Conservation (phyloP, 1,284 basidiomycete genomes). For the Flammula alnicola region DNA sequence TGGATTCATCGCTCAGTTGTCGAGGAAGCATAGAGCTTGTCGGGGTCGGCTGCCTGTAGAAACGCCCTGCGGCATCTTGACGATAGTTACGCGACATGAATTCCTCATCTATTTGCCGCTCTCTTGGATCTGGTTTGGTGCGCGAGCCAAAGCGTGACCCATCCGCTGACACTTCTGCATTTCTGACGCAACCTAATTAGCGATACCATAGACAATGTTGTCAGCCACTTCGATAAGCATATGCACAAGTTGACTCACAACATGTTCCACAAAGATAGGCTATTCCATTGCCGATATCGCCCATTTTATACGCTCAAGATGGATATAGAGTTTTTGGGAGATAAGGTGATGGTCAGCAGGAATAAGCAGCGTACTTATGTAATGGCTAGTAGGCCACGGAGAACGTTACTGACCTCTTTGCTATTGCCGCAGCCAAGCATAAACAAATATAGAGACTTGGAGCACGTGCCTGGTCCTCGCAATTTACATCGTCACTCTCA, state of each 20-base stretch:
- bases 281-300: slow-evolving; percentile 15
- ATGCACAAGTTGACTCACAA: slow-evolving; percentile 11
- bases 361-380: too few species aligned
- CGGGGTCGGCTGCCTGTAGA: slow-evolving; percentile 21
- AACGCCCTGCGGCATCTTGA: slow-evolving; percentile 20
- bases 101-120: slow-evolving; percentile 24
- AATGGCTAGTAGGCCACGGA: too few species aligned
- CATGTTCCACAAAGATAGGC: slow-evolving; percentile 18
- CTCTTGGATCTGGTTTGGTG: slow-evolving; percentile 22
- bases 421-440: too few species aligned
- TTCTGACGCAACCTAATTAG: slow-evolving; percentile 16
- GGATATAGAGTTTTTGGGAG: neutral
- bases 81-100: slow-evolving; percentile 26
- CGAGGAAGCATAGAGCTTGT: slow-evolving; percentile 14
- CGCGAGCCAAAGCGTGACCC: slow-evolving; percentile 14
- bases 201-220: neutral
- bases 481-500: too few species aligned
- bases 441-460: too few species aligned
- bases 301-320: slow-evolving; percentile 5
- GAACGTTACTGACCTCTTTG: too few species aligned
- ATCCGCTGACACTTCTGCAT: slow-evolving; percentile 13
- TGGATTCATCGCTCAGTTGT: neutral
- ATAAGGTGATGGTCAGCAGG: neutral
- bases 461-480: too few species aligned
- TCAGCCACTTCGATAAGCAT: neutral